Conservation (phyloP, 495 filamentous ascomycete genomes). For the Cetradonia linearis region DNA sequence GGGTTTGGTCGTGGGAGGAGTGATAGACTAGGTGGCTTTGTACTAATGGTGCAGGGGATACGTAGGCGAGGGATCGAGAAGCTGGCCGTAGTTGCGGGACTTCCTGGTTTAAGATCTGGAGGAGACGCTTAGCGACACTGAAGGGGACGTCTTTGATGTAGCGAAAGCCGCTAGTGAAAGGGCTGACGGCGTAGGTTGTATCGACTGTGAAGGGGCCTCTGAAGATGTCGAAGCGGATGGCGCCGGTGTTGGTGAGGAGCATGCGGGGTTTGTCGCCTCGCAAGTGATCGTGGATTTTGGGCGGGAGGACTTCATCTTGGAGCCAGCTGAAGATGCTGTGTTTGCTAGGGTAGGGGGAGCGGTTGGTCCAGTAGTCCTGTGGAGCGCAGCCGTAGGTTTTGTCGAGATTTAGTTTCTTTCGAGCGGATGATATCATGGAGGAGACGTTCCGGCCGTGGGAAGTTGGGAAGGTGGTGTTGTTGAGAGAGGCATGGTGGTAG, state of each 20-base stretch:
- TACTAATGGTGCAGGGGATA: background rate
- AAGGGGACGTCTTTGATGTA: constrained; percentile 75
- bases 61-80: constrained; percentile 5
- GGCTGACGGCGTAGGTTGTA: constrained; percentile 72
- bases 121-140: constrained; percentile 54
- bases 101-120: constrained; percentile 64
- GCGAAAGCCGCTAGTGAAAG: constrained; percentile 73
- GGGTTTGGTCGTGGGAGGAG: constrained; percentile 16
- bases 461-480: constrained; percentile 64
- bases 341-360: constrained; percentile 56
- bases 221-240: constrained; percentile 91
- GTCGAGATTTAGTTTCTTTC: constrained; percentile 63
- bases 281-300: constrained; percentile 42
- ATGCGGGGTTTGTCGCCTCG: constrained; percentile 47
- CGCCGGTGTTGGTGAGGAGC: constrained; percentile 77
- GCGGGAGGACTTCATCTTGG: constrained; percentile 59
- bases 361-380: constrained; percentile 66
- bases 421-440: constrained; percentile 55
- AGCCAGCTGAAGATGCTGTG: constrained; percentile 76
- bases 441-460: constrained; percentile 65
- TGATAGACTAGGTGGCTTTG: background rate
- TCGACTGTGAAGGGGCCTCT: constrained; percentile 82
- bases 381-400: constrained; percentile 73
- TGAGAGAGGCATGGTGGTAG: constrained; percentile 66
- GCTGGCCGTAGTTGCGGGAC: constrained; percentile 43